Base-by-base conservation (phyloP, 805 yeast genomes). In the Candida coleopterorum region DNA sequence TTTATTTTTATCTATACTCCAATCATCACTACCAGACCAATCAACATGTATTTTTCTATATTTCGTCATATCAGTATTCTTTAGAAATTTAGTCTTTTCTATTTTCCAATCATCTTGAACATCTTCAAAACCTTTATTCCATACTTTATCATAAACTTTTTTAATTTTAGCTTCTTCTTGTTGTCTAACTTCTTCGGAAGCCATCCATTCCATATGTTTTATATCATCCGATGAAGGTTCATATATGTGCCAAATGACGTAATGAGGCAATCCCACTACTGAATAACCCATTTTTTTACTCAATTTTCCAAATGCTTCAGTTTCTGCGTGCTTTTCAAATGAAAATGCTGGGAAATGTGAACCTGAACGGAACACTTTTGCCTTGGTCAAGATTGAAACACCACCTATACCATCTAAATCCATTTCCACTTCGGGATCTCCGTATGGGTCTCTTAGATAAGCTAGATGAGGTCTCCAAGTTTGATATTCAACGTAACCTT, bases 401-500 rank as follows among this genome's bases (percentile, higher is more conserved):
- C 97, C 98, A 18, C 98, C 98, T 49, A 90, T 88, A 36, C 98
- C 98, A 60, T 90, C 97, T 44, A 90, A 68, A 39, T 82, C 89
- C 83, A 90, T 82, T 55, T 87, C 95, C 29, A 82, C 90, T 54
- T 85, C 90, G 5, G 94, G 90, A 60, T 88, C 94, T 17, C 97
- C 98, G 52, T 85, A 81, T 2, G 96, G 96, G 52, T 89, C 97
- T 48, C 97, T 72, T 56, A 90, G 72, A 55, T 93, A 90, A 0
- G 97, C 97, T 47, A 90, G 70, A 62, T 90, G 97, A 2, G 96
- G 95, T 61, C 98, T 75, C 97, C 97, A 90, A 2, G 98, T 90
- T 29, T 95, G 95, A 59, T 87, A 93, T 63, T 90, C 98, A 17
- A 87, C 94, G 58, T 88, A 88, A 11, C 98, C 98, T 64, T 90